A percentile compares a stretch with the other conserved stretches of the same genome.
Evolutionary conservation across 2,329 filamentous ascomycete species (phyloP).

Genomic region (Trichoderma sp.): DNA sequence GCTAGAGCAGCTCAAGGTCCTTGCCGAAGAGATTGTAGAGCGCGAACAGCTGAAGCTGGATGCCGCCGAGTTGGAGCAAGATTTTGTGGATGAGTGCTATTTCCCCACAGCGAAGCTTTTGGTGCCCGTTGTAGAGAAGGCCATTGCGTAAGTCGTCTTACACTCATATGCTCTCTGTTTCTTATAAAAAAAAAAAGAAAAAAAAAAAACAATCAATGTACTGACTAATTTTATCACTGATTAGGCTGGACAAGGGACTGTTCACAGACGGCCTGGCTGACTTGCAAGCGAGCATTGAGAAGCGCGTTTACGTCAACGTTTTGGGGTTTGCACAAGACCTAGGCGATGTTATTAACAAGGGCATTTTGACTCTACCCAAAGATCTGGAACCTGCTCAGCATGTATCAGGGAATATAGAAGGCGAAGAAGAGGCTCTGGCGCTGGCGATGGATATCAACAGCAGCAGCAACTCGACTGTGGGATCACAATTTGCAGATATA

Average conservation of each 20-base stretch:
- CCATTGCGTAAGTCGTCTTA: slow-evolving; percentile 66
- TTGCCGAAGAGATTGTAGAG: slow-evolving; percentile 71
- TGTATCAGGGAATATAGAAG: slow-evolving; percentile 34
- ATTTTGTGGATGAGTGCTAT: slow-evolving; percentile 85
- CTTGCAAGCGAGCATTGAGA: slow-evolving; percentile 55
- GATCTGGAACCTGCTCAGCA: slow-evolving; percentile 32
- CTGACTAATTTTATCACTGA: slow-evolving; percentile 39
- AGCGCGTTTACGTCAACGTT: slow-evolving; percentile 59
- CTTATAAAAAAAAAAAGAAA: no score
- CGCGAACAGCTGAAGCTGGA: slow-evolving; percentile 78
- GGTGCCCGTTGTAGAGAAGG: slow-evolving; percentile 76
- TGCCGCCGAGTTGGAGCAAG: slow-evolving; percentile 72
- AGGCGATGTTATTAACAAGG: slow-evolving; percentile 53
- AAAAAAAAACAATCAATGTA: neutral
- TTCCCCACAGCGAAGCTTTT: slow-evolving; percentile 83
- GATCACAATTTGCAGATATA: slow-evolving; percentile 63
- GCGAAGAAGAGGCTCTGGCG: slow-evolving; percentile 40
- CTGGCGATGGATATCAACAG: slow-evolving; percentile 47
- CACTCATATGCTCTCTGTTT: slow-evolving; percentile 24
- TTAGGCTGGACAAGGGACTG: slow-evolving; percentile 64
- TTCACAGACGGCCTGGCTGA: slow-evolving; percentile 56
- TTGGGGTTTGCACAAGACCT: slow-evolving; percentile 60
- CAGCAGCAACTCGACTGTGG: slow-evolving; percentile 52
- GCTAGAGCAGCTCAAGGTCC: slow-evolving; percentile 70
- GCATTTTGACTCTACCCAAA: slow-evolving; percentile 50